These are phyloP conservation scores for Plantago coronopus DNA, from an alignment of 305 asterid genomes.

Conservation along the genomic window DNA sequence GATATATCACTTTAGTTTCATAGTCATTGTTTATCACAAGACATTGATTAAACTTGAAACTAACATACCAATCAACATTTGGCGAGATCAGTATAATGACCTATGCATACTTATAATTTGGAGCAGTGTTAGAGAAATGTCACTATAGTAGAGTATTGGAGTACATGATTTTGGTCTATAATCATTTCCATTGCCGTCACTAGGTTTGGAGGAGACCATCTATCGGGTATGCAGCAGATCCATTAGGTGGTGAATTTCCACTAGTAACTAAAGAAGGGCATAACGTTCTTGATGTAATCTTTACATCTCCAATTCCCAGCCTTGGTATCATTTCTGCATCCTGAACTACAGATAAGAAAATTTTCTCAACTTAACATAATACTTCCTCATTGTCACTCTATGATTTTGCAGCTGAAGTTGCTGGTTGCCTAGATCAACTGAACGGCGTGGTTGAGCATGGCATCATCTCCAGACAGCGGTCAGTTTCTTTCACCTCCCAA, in stretches of 20 bases:
- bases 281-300: slow-evolving; percentile 65
- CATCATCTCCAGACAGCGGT: slow-evolving; percentile 52
- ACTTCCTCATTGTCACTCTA: not conserved
- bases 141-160: no score
- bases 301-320: slow-evolving; percentile 62
- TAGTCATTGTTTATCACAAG: not conserved
- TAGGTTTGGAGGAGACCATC: slow-evolving; percentile 79
- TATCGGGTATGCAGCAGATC: slow-evolving; percentile 59
- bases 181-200: slow-evolving; percentile 12
- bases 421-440: slow-evolving; percentile 53
- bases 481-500: slow-evolving; percentile 29
- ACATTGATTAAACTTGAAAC: no score
- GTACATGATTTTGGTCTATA: not conserved
- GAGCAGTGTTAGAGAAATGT: no score
- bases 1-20: not conserved
- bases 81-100: not conserved
- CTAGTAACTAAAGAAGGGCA: slow-evolving; percentile 68
- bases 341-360: not conserved
- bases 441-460: slow-evolving; percentile 73
- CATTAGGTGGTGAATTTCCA: slow-evolving; percentile 67
- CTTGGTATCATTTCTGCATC: slow-evolving; percentile 50
- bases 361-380: slow-evolving; percentile 1
- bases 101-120: not conserved
- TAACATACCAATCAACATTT: not conserved
- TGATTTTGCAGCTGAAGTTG: slow-evolving; percentile 55